Conservation (phyloP, 208 protist species). For the Acanthamoeba triangularis region DNA sequence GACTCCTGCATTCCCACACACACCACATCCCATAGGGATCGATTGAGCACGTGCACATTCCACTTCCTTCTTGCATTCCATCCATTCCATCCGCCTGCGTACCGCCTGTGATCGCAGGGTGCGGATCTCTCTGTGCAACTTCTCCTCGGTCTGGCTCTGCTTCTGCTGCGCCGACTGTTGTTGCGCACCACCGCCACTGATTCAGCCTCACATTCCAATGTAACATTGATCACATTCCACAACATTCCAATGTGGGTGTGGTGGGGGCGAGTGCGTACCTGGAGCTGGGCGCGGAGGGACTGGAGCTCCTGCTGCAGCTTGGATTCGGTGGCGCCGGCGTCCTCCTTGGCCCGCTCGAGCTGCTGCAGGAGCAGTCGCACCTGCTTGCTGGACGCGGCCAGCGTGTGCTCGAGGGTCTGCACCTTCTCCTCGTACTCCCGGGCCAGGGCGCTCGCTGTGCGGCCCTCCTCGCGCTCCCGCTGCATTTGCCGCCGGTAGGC, state of each 20-base stretch:
- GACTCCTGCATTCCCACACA: neutral
- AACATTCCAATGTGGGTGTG: too few species aligned
- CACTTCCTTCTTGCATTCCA: neutral
- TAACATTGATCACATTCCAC: neutral
- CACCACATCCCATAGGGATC: neutral
- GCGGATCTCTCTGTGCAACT: neutral
- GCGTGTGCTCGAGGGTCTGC: neutral
- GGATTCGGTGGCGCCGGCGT: neutral
- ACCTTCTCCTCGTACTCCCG: constrained; percentile 38
- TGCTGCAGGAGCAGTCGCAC: constrained; percentile 23
- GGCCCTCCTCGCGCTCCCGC: neutral
- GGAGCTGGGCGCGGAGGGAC: neutral
- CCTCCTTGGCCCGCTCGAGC: constrained; percentile 9
- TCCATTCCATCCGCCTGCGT: neutral
- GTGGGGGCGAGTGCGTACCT: neutral
- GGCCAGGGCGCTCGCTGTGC: neutral
- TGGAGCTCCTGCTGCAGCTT: neutral
- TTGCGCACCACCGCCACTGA: neutral
- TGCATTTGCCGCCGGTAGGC: constrained; percentile 24
- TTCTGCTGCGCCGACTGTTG: neutral
- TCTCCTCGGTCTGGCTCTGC: neutral
- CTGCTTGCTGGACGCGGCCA: neutral
- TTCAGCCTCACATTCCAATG: neutral
- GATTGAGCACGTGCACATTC: neutral
- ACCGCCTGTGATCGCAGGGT: neutral